Evolutionary conservation across 192 early-diverging fungal species (phyloP).

Genomic region (Diversispora eburnea): DNA sequence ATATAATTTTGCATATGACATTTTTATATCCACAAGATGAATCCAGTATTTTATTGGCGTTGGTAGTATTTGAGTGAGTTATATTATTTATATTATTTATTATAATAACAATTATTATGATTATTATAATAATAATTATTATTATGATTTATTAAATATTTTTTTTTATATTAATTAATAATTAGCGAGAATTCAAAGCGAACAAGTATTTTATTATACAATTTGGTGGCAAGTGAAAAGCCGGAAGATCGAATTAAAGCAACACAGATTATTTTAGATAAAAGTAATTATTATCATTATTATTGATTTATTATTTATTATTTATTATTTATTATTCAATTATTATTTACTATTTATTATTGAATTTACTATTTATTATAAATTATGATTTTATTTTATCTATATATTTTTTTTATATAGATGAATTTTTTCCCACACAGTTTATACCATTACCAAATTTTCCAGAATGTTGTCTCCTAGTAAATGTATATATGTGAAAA

Average conservation of each 20-base stretch:
- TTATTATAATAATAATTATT: too few species aligned
- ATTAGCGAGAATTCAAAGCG: constrained; percentile 3
- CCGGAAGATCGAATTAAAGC: not conserved
- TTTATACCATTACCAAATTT: constrained; percentile 16
- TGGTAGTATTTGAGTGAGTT: constrained; percentile 2
- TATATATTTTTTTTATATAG: not conserved
- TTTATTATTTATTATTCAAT: too few species aligned
- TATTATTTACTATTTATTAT: too few species aligned
- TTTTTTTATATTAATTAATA: too few species aligned
- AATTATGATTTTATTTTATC: not conserved
- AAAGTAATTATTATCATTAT: too few species aligned
- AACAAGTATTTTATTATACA: constrained; percentile 6
- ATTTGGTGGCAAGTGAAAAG: not conserved
- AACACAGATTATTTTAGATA: not conserved
- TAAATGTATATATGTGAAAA: constrained; percentile 2
- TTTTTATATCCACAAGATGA: constrained; percentile 17
- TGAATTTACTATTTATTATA: not conserved
- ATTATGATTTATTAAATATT: too few species aligned
- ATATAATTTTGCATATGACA: constrained; percentile 16
- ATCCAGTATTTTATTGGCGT: not conserved
- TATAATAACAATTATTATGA: too few species aligned
- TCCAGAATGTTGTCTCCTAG: constrained; percentile 10
- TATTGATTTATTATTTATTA: not conserved
- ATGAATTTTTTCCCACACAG: constrained; percentile 2
- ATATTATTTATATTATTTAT: not conserved